phyloP scores from a whole-genome alignment of 2,329 filamentous ascomycete genomes.

The Penicillium sp. region DNA sequence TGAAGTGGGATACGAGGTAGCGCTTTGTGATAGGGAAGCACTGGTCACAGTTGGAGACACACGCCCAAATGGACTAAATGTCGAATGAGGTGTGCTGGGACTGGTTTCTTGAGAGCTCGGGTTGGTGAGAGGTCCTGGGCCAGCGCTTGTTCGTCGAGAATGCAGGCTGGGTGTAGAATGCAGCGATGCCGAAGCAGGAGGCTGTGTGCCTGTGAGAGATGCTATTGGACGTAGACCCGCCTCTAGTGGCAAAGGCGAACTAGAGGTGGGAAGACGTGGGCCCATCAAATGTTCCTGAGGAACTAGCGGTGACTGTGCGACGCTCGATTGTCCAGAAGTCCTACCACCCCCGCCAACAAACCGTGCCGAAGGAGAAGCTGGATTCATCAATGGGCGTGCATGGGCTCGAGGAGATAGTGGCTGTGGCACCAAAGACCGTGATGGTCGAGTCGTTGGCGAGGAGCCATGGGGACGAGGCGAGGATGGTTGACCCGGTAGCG shows the following conservation, averaged over 20 bases:
- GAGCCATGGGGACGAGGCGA: slow-evolving; percentile 32
- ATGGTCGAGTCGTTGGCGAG: slow-evolving; percentile 30
- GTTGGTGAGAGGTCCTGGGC: slow-evolving; percentile 29
- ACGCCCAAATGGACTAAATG: slow-evolving; percentile 33
- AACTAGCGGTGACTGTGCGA: slow-evolving; percentile 38
- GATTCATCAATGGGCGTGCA: slow-evolving; percentile 35
- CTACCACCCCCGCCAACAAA: slow-evolving; percentile 31
- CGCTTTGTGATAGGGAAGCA: slow-evolving; percentile 20
- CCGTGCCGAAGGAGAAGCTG: slow-evolving; percentile 40
- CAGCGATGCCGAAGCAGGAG: slow-evolving; percentile 23
- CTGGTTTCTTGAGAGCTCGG: slow-evolving; percentile 39
- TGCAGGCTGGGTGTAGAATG: slow-evolving; percentile 39
- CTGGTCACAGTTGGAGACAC: slow-evolving; percentile 32
- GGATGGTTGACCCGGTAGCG: slow-evolving; percentile 22
- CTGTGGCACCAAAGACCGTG: slow-evolving; percentile 28
- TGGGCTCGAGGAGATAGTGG: slow-evolving; percentile 36
- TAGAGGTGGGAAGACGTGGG: slow-evolving; percentile 27
- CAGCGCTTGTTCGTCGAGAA: slow-evolving; percentile 33
- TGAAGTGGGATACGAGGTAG: slow-evolving; percentile 21
- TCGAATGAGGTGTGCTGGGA: slow-evolving; percentile 36
- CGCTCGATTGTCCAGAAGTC: slow-evolving; percentile 33
- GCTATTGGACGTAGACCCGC: slow-evolving; percentile 23
- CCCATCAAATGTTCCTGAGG: slow-evolving; percentile 34
- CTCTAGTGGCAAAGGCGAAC: slow-evolving; percentile 30
- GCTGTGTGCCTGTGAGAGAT: slow-evolving; percentile 19